Base-by-base conservation (phyloP, 306 rosid species). In the Boehmeria nivea region DNA sequence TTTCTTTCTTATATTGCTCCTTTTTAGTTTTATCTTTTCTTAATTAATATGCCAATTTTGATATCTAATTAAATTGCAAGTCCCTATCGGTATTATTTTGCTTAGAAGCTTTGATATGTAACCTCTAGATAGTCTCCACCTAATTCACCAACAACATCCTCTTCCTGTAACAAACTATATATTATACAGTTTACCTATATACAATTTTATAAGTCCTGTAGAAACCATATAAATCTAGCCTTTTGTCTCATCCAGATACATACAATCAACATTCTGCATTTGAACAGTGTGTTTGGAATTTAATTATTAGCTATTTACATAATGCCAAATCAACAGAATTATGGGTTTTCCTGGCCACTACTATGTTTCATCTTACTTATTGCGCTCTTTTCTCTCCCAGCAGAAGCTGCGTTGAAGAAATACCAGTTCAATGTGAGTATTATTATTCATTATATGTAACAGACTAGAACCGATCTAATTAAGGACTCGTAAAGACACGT, bases 351-450 rank as follows among this genome's bases (percentile, higher is more conserved):
- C 10, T 40, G 15, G 17, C 10, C 17, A 11, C 1, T 40, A 10
- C 12, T 4, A 1, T 40, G 45, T 43, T 20, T 57, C 25, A 46
- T 55, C 26, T 37, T 44, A n/a, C n/a, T 47, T 8, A 36, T 57
- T 43, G 61, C 45, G 15, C 11, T 56, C 10, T 12, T 56, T 28
- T 36, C 26, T 6, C n/a, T 18, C 39, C 71, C 64, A 6, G 48
- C 50, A 3, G 48, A 65, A 65, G 71, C 71, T 56, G 58, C 63
- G 14, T 8, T 55, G 8, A 65, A 56, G 49, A 56, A 23, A 20
- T 65, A 65, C 49, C 63, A 65, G 23, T 65, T 65, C 26, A 31
- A 65, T 36, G 71, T 65, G 36, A 25, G 42, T 18, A 18, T 27
- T 45, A 53, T 2, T 31, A 19, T 51, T 49, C 5, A 16, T 6